Evolutionary conservation across 345 rosid species (phyloP).

Genomic region (Populus euphratica): DNA sequence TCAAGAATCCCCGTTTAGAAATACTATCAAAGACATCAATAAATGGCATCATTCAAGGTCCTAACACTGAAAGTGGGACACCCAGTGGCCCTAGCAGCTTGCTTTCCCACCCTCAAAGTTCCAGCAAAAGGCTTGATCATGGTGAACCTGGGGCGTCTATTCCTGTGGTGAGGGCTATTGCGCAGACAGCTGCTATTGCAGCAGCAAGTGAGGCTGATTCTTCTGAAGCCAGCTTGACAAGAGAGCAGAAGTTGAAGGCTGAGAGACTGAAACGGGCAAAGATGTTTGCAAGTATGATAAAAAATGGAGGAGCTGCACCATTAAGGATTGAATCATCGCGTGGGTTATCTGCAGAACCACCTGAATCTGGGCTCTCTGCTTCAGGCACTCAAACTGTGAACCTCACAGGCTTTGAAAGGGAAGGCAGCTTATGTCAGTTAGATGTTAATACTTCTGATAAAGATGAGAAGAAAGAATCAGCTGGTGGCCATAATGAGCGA

Average conservation of each 20-base stretch:
- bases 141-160: conserved; percentile 33
- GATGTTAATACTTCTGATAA: conserved; percentile 28
- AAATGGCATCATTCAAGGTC: conserved; percentile 36
- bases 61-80: conserved; percentile 38
- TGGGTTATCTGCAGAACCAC: conserved; percentile 52
- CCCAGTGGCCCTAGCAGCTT: conserved; percentile 11
- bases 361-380: conserved; percentile 44
- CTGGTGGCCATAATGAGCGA: conserved; percentile 46
- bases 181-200: conserved; percentile 50
- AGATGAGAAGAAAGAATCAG: conserved; percentile 32
- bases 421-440: conserved; percentile 41
- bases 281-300: conserved; percentile 80
- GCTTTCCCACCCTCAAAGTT: conserved; percentile 28
- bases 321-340: conserved; percentile 41
- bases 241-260: conserved; percentile 82
- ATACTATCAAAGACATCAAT: conserved; percentile 39
- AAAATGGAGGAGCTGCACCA: conserved; percentile 52
- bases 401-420: conserved; percentile 39
- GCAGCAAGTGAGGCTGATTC: conserved; percentile 68
- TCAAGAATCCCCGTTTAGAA: conserved; percentile 65
- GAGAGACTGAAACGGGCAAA: conserved; percentile 95
- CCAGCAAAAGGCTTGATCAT: conserved; percentile 26
- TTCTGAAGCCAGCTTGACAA: conserved; percentile 57
- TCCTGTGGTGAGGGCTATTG: conserved; percentile 41
- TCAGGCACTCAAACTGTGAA: conserved; percentile 32